Evolutionary conservation across 805 yeast genomes (phyloP), one percentile per base, ranked within the genome.

Genomic region (Kuraishia cidri): DNA sequence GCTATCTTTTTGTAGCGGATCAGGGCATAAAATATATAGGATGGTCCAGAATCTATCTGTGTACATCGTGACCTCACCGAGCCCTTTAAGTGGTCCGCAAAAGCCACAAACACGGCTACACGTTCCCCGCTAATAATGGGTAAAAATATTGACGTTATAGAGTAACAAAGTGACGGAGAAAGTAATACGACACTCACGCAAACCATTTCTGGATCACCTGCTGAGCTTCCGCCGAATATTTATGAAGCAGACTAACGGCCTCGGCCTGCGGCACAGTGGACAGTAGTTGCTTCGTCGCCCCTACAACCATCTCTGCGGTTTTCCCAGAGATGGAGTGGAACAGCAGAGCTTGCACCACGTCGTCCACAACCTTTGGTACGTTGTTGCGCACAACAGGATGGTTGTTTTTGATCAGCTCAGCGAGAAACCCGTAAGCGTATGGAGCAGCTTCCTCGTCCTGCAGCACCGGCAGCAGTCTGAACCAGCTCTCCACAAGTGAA

Each of bases 381-480:
- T 77, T 76, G n/a, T 52, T 52, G 4, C 18, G 2, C 13, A 58
- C 50, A 23, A 84, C 71, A 6, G 79, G 70, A 40, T 85, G 87
- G 33, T 72, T 69, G 33, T 66, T 68, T 32, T 78, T 79, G 26
- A 87, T 79, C 47, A 88, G 62, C 39, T 79, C 81, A 6, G 77
- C 61, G 42, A 88, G 62, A 51, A 85, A 88, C 44, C 69, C 66
- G 59, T 86, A 92, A 13, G 85, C 76, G 54, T 69, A 85, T 11
- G 86, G 76, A 4, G 97, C 97, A 4, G 94, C 94, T 43, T 83
- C 92, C 26, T 76, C 81, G 53, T 92, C 97, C 44, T 75, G 81
- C 15, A 77, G 57, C 26, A 90, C 71, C 15, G 97, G 98, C 43
- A 92, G 70, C 8, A 85, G 69, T 39, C 69, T 68, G 33, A 92